Evolutionary conservation across 208 protist genomes (phyloP).

Genomic region (Trypanosoma rangeli): DNA sequence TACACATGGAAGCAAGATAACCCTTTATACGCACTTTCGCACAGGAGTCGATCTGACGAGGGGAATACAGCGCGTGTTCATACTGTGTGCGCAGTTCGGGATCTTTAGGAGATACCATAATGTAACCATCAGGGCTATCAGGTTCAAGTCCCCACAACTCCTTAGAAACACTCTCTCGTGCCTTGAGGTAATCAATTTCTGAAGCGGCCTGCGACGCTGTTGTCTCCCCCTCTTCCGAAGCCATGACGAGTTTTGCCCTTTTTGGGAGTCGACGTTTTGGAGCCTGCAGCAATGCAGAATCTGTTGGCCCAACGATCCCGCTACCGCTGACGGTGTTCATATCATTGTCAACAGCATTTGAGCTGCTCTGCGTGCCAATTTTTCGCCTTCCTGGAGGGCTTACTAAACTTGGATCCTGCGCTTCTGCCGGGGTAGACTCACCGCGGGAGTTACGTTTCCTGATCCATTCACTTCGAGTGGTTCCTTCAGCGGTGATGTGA

Average conservation of each 20-base stretch:
- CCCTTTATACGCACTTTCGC: constrained; percentile 52
- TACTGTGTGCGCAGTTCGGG: constrained; percentile 32
- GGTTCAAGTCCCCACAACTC: constrained; percentile 60
- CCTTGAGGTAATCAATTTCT: constrained; percentile 21
- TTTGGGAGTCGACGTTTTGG: constrained; percentile 28
- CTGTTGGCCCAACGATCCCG: background rate
- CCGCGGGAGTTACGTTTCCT: background rate
- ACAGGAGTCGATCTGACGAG: constrained; percentile 48
- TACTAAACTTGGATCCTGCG: constrained; percentile 16
- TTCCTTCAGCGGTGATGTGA: constrained; percentile 1
- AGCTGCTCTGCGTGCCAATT: constrained; percentile 3
- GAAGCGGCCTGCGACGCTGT: background rate
- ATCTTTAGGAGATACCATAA: constrained; percentile 53
- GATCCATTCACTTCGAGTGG: constrained; percentile 18
- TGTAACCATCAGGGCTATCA: constrained; percentile 72
- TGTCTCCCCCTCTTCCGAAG: background rate
- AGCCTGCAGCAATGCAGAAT: background rate
- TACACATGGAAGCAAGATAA: constrained; percentile 73
- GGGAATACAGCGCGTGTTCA: constrained; percentile 44
- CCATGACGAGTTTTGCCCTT: constrained; percentile 4
- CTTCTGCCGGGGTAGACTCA: constrained; percentile 11
- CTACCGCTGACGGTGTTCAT: background rate
- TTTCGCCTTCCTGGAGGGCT: constrained; percentile 47
- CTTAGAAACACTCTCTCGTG: constrained; percentile 29
- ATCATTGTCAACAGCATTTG: background rate